Conservation (phyloP, 2,329 filamentous ascomycete genomes). For the Cladosporium sp. region DNA sequence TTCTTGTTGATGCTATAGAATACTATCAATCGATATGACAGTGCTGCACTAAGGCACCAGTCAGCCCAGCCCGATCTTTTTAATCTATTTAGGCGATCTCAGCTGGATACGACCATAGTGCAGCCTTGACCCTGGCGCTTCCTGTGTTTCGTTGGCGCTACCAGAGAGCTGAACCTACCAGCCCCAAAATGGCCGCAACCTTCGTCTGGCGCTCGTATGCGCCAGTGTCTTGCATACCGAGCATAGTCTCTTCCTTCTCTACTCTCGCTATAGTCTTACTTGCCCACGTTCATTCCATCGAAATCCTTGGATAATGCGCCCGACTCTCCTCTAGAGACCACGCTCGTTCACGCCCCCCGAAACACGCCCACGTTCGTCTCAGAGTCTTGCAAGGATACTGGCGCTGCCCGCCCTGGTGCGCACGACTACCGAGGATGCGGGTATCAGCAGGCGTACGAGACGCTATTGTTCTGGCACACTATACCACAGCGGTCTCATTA, state of each 20-base stretch:
- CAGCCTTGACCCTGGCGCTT: conserved; percentile 4
- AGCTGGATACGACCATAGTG: background rate
- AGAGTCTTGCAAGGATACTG: background rate
- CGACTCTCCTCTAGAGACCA: background rate
- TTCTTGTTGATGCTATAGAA: too few species aligned
- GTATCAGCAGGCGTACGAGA: background rate
- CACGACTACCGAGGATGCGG: background rate
- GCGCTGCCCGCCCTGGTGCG: background rate
- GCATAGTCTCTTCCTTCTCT: background rate
- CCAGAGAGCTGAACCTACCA: conserved; percentile 9
- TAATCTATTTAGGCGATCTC: background rate
- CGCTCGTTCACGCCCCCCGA: background rate
- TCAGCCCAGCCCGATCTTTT: background rate
- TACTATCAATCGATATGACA: background rate
- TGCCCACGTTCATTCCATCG: background rate
- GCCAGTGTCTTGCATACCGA: background rate
- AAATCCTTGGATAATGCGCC: background rate
- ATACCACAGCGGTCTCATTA: conserved; percentile 5
- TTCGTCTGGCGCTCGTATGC: conserved; percentile 9
- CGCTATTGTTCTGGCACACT: conserved; percentile 2
- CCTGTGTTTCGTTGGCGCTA: background rate
- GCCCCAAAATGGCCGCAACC: conserved; percentile 11
- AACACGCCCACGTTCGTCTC: too few species aligned
- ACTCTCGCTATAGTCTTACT: background rate
- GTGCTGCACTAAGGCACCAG: background rate